phyloP scores from a whole-genome alignment of 2,329 filamentous ascomycete species.

The Scedosporium minutisporum region DNA sequence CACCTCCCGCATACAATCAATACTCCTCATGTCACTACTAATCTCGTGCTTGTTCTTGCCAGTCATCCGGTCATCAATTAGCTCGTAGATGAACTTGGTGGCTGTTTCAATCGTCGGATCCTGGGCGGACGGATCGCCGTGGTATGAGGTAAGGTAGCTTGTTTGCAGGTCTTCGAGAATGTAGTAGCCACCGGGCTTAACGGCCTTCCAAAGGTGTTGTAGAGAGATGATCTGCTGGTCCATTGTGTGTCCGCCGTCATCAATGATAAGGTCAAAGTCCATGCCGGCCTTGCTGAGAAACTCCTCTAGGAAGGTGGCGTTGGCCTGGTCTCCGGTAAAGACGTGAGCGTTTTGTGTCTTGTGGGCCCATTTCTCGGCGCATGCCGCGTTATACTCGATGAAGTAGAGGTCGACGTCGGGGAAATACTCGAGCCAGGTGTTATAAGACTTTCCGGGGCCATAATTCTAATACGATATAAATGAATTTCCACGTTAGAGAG shows the following conservation, averaged over 20 bases:
- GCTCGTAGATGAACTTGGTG: constrained; percentile 16
- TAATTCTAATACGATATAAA: constrained; percentile 16
- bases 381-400: constrained; percentile 28
- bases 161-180: constrained; percentile 25
- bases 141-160: constrained; percentile 16
- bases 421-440: constrained; percentile 30
- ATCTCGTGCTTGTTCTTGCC: constrained; percentile 13
- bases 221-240: constrained; percentile 25
- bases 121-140: constrained; percentile 14
- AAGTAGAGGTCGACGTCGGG: constrained; percentile 28
- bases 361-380: constrained; percentile 23
- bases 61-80: constrained; percentile 17
- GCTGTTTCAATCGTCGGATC: constrained; percentile 16
- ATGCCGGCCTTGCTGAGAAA: constrained; percentile 22
- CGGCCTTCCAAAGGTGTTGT: constrained; percentile 23
- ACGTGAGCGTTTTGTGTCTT: constrained; percentile 25
- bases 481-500: not conserved
- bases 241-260: constrained; percentile 29
- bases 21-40: constrained; percentile 15
- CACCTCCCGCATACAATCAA: constrained; percentile 21
- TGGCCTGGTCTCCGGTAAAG: constrained; percentile 29
- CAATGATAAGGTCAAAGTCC: constrained; percentile 30
- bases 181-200: constrained; percentile 26
- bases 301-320: constrained; percentile 22
- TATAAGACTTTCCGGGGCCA: constrained; percentile 27